Evolutionary conservation across 345 rosid genomes (phyloP), one percentile per base, ranked within the genome.

Genomic region (Cardamine occulta): DNA sequence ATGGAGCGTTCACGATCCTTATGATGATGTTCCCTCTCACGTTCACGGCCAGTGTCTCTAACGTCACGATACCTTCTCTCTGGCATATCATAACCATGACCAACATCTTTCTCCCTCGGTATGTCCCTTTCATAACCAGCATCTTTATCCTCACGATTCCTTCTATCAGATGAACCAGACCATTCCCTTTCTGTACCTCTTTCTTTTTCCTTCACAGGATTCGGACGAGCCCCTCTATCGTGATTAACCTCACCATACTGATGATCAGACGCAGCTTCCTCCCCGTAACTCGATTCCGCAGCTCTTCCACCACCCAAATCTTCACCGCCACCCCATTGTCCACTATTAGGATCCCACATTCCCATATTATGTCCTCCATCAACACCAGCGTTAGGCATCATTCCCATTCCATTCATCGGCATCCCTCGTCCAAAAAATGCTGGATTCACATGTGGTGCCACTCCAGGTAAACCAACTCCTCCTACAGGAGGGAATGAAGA

Each of bases 381-480:
- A 66, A 87, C 80, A 62, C 84, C 89, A 62, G 83, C 44, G 24
- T 77, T 64, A 6, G 86, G 90, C 91, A 88, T 86, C 93, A 91
- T 90, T 37, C 93, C 91, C 90, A 90, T 85, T 65, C 84, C 91
- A 79, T 78, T 83, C 84, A 87, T 85, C 4, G 90, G 90, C 90
- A 90, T 87, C 55, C 91, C 90, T 63, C 88, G 81, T 39, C 87
- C 88, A 74, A 91, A 91, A 64, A 91, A 87, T n/a, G 93, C 91
- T 18, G 93, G 93, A 78, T 91, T 91, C 42, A 91, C 88, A 78
- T 91, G 96, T 42, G 96, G 96, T 76, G 93, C 96, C 57, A 88
- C 93, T 28, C 91, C 96, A 72, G 91, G 90, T 74, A 88, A 80
- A 55, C 93, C 87, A 69, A 88, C 84, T 12, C 86, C 84, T 12